Evolutionary conservation across 108 stramenopile species (phyloP).

Genomic region (Cyclotella baltica): DNA sequence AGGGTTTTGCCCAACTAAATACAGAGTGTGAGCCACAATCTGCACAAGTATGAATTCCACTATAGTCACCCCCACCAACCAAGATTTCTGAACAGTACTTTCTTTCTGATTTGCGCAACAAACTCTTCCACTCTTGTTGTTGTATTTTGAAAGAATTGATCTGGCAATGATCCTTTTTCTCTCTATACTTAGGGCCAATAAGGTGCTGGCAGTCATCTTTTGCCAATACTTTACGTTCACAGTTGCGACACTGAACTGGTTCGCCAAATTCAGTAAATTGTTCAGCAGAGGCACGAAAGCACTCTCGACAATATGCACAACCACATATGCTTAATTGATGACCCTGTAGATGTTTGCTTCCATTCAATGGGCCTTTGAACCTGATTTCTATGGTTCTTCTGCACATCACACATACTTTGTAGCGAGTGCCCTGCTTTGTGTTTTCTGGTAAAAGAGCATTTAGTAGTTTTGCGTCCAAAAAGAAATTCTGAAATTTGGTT

Average conservation of each 20-base stretch:
- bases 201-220: conserved; percentile 7
- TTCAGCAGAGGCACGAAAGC: conserved; percentile 14
- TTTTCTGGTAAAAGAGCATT: neutral
- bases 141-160: neutral
- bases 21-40: conserved; percentile 6
- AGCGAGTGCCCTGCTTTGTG: neutral
- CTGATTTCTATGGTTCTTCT: conserved; percentile 9
- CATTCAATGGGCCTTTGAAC: neutral
- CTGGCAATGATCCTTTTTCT: neutral
- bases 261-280: conserved; percentile 8
- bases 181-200: neutral
- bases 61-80: conserved; percentile 1
- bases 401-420: conserved; percentile 16
- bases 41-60: neutral
- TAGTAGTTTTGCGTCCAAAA: neutral
- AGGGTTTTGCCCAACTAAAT: conserved; percentile 1
- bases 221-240: conserved; percentile 11
- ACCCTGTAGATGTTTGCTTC: neutral
- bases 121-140: conserved; percentile 1
- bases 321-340: conserved; percentile 17
- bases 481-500: neutral
- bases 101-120: neutral
- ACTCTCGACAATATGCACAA: conserved; percentile 12
- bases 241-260: conserved; percentile 15
- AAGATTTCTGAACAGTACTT: conserved; percentile 17